Base-by-base conservation (phyloP, 805 yeast genomes). In the Metschnikowia vanudenii region DNA sequence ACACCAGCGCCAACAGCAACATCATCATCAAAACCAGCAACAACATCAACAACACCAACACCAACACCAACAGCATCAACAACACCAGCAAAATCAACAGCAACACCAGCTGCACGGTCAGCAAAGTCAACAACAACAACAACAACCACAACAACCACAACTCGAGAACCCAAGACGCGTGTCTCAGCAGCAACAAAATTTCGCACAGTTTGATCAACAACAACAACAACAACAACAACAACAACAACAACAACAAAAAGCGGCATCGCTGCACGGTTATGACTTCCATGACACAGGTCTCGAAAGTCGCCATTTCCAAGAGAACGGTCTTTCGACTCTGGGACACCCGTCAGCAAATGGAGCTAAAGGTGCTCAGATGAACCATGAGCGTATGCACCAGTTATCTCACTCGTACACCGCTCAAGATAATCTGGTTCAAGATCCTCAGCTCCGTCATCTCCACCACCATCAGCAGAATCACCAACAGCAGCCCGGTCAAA, bases 371-470 rank as follows among this genome's bases (percentile, higher is more conserved):
- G 34, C n/a, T 10, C 45, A 20, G 17, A 28, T 34, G 36, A 18
- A 14, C 17, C 39, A 26, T 33, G 39, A 38, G 16, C 47, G 43
- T 14, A 16, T 22, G 4, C 35, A 20, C 8, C 47, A 43, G 29
- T 18, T 41, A 29, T 26, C 46, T 1, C 42, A 24, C 18, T 9
- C 38, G 4, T 37, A 43, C 43, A 9, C 28, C 2, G 18, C 33
- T 2, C 39, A 39, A 14, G 47, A 45, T 24, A 32, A 34, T 26
- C 46, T 35, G 34, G 39, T 44, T n/a, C 39, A 39, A 39, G 49
- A 49, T n/a, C 46, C 41, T 1, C 55, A 47, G 30, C 49, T 45
- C 16, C 47, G 43, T 9, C 45, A 32, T 19, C 46, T 39, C 22
- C 55, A 46, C 14, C 55, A 52, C 28, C 50, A 39, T 4, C 39